A percentile compares a stretch with the other conserved stretches of the same genome.
Conservation (phyloP, 495 filamentous ascomycete genomes). For the Podospora appendiculata region DNA sequence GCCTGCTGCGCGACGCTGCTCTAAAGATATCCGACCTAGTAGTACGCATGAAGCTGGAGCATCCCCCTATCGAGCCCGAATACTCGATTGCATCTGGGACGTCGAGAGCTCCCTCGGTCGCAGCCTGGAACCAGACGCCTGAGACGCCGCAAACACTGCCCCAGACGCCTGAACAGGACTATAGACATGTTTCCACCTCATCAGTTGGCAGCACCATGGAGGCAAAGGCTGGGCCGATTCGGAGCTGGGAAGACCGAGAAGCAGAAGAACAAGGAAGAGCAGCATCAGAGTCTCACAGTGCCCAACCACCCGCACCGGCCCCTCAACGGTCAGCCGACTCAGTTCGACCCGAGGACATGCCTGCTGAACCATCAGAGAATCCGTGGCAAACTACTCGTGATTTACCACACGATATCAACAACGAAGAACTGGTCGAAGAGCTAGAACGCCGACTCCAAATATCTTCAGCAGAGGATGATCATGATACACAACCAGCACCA, state of each 20-base stretch:
- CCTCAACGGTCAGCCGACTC: no score
- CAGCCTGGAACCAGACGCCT: not conserved
- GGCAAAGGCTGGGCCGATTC: slow-evolving; percentile 18
- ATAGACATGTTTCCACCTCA: no score
- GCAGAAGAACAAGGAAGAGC: slow-evolving; percentile 1
- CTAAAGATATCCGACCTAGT: slow-evolving; percentile 30
- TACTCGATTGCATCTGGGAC: slow-evolving; percentile 7
- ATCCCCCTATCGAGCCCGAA: slow-evolving; percentile 11
- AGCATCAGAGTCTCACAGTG: not conserved
- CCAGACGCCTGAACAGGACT: no score
- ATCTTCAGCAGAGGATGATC: not conserved
- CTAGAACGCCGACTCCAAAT: slow-evolving; percentile 2
- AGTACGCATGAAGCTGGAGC: slow-evolving; percentile 32
- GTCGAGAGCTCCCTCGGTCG: slow-evolving; percentile 1
- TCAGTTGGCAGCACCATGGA: slow-evolving; percentile 9
- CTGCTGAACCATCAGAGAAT: slow-evolving; percentile 10
- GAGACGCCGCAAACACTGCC: slow-evolving; percentile 2
- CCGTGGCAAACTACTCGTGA: slow-evolving; percentile 7
- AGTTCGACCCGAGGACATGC: slow-evolving; percentile 12
- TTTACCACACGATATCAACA: not conserved
- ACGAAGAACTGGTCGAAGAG: not conserved
- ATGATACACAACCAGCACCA: not conserved
- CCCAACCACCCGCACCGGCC: slow-evolving; percentile 10
- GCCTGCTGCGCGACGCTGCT: slow-evolving; percentile 27
- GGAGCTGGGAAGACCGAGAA: slow-evolving; percentile 6